A percentile compares a stretch with the other conserved stretches of the same genome.
Conservation (phyloP, 2,329 filamentous ascomycete genomes). For the Microdochium bolleyi region DNA sequence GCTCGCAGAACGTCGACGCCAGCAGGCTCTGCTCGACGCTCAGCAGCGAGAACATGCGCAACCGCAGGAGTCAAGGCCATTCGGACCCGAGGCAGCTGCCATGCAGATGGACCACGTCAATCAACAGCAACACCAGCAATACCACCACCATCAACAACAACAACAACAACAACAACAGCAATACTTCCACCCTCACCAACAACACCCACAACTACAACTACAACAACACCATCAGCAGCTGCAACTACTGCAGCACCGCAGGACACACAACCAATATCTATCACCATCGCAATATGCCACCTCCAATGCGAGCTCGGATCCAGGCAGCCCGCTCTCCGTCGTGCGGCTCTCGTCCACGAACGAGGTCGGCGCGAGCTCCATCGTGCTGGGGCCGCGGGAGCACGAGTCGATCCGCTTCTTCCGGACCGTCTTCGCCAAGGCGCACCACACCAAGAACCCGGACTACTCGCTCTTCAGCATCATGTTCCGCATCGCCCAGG, state of each 20-base stretch:
- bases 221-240: neutral
- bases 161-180: neutral
- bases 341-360: constrained; percentile 3
- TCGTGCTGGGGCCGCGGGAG: constrained; percentile 18
- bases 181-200: neutral
- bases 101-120: neutral
- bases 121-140: neutral
- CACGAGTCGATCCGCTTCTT: constrained; percentile 27
- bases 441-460: constrained; percentile 26
- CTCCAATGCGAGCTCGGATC: neutral
- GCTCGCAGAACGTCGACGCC: neutral
- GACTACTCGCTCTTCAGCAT: constrained; percentile 24
- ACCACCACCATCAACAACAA: neutral
- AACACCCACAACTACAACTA: neutral
- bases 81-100: too few species aligned
- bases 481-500: constrained; percentile 22
- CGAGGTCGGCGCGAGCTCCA: constrained; percentile 9
- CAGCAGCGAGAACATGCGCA: neutral
- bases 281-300: too few species aligned
- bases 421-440: constrained; percentile 23
- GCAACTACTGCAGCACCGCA: neutral
- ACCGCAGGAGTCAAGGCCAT: neutral
- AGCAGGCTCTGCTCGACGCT: neutral
- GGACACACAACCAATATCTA: neutral
- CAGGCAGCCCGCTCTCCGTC: neutral